Base-by-base conservation (phyloP, 768 basidiomycete genomes). In the Stropharia rugosoannulata region DNA sequence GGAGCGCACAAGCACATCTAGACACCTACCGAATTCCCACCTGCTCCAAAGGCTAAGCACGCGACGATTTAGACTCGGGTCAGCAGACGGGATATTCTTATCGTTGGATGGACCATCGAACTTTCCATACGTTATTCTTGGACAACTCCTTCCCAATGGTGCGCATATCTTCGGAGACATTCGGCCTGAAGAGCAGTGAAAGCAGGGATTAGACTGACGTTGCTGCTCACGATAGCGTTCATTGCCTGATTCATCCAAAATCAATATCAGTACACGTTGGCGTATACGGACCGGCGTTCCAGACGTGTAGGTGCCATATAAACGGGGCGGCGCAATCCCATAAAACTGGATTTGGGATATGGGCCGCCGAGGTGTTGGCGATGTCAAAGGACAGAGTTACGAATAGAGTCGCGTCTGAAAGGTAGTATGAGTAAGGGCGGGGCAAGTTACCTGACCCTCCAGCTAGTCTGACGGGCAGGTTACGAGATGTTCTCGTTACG, bases 1-100 rank as follows among this genome's bases (percentile, higher is more conserved):
- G 55, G 39, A 56, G 41, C 15, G 39, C 47, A 44, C 27, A 27
- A 56, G 36, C 13, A 50, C 36, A 41, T 56, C 50, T 49, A 40
- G 47, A 39, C 37, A 40, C 40, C 50, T 25, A 19, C 39, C 43
- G 29, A 36, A 36, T 52, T 44, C 41, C 15, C 29, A 36, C 16
- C 18, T 42, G 37, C 44, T 49, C 43, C 37, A 44, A 13, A 2
- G 35, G 29, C 38, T 15, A 36, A 37, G 22, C 32, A 49, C 22
- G 38, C 39, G 22, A 46, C 38, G 48, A 38, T 47, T 55, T 47
- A 48, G 38, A 38, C 36, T 48, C 40, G 27, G 38, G 45, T 47
- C 54, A 47, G 45, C 54, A 39, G 44, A 32, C 39, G 40, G 35
- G 32, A 19, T 45, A 36, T 52, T 52, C 38, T 52, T 40, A 36